A percentile compares a stretch with the other conserved stretches of the same genome.
These are phyloP conservation scores for Fusarium avenaceum DNA, from an alignment of 2,329 filamentous ascomycete genomes.

Conservation along the genomic window DNA sequence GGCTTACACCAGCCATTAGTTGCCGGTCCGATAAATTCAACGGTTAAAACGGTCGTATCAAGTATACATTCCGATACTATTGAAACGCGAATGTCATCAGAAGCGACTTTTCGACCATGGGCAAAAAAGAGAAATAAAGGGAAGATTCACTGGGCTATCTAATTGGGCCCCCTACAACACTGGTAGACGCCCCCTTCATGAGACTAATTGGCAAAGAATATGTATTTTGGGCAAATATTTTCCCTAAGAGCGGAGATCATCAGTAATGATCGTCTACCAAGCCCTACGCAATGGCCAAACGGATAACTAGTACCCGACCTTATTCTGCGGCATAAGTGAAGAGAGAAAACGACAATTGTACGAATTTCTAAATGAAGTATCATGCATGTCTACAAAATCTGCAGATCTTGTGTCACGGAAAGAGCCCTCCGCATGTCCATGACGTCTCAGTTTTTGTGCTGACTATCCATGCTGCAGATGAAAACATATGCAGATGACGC, in stretches of 20 bases:
- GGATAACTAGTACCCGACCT: not conserved
- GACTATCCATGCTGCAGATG: slow-evolving; percentile 5
- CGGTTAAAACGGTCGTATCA: slow-evolving; percentile 19
- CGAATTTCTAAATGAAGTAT: not conserved
- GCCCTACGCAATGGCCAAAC: not conserved
- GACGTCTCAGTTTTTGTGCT: slow-evolving; percentile 1
- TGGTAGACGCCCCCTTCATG: not conserved
- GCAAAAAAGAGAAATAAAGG: not conserved
- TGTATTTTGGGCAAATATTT: not conserved
- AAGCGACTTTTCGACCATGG: not conserved
- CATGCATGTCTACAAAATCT: not conserved
- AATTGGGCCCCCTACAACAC: not conserved
- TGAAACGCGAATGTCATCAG: slow-evolving; percentile 4
- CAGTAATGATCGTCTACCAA: slow-evolving; percentile 1
- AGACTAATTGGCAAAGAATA: not conserved
- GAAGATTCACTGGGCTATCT: not conserved
- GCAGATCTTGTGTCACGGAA: not conserved
- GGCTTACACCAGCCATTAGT: not conserved
- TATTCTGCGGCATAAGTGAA: not conserved
- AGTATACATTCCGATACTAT: slow-evolving; percentile 20
- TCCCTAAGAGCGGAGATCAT: not conserved
- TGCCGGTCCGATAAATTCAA: slow-evolving; percentile 24
- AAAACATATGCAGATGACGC: slow-evolving; percentile 12
- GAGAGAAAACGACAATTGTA: not conserved
- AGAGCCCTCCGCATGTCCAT: not conserved